These are phyloP conservation scores for Xerophyta viscosa DNA, from an alignment of 106 monocot species.

Conservation along the genomic window DNA sequence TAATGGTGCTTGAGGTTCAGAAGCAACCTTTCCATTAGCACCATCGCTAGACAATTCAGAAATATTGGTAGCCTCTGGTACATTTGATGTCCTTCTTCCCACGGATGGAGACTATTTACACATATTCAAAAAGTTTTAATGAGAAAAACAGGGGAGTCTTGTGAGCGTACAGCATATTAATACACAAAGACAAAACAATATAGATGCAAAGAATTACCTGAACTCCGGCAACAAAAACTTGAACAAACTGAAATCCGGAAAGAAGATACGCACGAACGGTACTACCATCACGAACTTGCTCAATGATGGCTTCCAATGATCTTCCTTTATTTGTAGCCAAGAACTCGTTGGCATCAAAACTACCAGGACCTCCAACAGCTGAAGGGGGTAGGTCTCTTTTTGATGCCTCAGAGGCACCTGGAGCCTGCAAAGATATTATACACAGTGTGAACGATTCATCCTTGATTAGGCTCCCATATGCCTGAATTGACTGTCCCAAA, in stretches of 20 bases:
- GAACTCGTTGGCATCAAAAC: constrained; percentile 71
- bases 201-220: constrained; percentile 65
- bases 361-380: constrained; percentile 78
- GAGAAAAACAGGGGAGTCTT: too few relatives aligned
- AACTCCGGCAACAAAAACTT: constrained; percentile 93
- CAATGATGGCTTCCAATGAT: constrained; percentile 81
- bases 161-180: too few relatives aligned
- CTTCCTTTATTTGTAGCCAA: constrained; percentile 74
- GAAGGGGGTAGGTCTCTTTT: constrained; percentile 89
- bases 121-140: not conserved
- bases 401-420: constrained; percentile 67
- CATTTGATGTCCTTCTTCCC: constrained; percentile 54
- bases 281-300: constrained; percentile 97
- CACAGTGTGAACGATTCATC: too few relatives aligned
- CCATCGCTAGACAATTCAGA: constrained; percentile 37
- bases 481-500: too few relatives aligned
- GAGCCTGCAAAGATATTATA: constrained; percentile 33
- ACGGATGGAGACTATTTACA: constrained; percentile 73
- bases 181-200: too few relatives aligned
- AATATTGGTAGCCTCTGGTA: constrained; percentile 28
- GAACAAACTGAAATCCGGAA: constrained; percentile 88
- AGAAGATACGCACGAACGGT: constrained; percentile 80
- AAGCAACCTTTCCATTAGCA: constrained; percentile 44
- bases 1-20: constrained; percentile 34
- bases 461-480: too few relatives aligned